Percentiles rank a stretch among this genome's conserved stretches.
These are phyloP conservation scores for Drosera capensis DNA, from an alignment of 148 eudicot species.

Conservation along the genomic window DNA sequence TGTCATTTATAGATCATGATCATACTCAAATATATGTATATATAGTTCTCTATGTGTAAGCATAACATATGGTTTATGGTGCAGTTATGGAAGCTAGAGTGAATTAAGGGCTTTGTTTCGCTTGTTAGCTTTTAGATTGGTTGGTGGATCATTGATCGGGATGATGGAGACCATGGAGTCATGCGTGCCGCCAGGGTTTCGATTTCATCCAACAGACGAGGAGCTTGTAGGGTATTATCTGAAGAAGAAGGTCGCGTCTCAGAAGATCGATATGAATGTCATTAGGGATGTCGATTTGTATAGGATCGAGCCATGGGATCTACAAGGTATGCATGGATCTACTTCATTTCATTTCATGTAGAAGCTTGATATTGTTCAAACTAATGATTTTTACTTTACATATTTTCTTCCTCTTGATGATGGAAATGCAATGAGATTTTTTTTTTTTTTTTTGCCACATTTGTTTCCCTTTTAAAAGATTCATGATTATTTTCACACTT, in stretches of 20 bases:
- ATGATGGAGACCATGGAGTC: not conserved
- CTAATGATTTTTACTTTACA: no score
- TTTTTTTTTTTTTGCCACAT: no score
- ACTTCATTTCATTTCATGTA: not conserved
- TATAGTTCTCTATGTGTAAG: no score
- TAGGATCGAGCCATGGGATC: not conserved
- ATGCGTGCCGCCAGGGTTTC: not conserved
- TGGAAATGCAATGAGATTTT: no score
- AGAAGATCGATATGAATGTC: not conserved
- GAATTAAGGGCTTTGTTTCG: not conserved
- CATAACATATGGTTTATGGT: no score
- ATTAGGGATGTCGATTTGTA: not conserved
- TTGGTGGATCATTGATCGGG: not conserved
- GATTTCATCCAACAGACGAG: not conserved
- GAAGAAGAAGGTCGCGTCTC: not conserved
- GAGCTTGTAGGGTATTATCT: not conserved
- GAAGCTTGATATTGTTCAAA: no score
- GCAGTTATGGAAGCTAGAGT: not conserved
- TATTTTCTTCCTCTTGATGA: no score
- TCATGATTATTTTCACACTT: no score
- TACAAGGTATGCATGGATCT: not conserved
- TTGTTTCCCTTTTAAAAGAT: no score
- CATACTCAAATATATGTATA: no score
- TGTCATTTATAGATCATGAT: no score
- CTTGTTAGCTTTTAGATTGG: not conserved